Evolutionary conservation across 352 stramenopile genomes (phyloP).

Genomic region (Pythium aquatile): DNA sequence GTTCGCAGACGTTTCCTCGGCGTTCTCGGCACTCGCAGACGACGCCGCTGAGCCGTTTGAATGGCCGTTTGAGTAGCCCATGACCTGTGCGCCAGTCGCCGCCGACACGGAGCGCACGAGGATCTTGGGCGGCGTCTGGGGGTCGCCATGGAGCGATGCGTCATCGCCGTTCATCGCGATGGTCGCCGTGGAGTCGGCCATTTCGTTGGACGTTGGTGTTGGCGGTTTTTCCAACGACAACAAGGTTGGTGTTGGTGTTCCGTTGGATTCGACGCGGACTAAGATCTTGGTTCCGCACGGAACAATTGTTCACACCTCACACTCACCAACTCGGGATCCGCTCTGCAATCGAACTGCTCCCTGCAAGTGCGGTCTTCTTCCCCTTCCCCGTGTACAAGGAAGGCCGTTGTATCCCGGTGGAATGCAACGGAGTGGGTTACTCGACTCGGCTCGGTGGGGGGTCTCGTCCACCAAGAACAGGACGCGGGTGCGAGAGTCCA

Average conservation of each 20-base stretch:
- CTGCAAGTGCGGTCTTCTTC: no score
- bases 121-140: conserved; percentile 24
- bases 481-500: conserved; percentile 2
- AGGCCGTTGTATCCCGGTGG: no score
- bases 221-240: no score
- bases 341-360: no score
- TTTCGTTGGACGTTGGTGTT: not conserved
- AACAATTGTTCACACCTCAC: no score
- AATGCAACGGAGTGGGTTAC: no score
- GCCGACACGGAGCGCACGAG: conserved; percentile 28
- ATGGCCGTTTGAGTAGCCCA: conserved; percentile 19
- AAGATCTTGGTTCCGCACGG: no score
- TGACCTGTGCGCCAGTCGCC: conserved; percentile 13
- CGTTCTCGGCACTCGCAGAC: not conserved
- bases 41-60: not conserved
- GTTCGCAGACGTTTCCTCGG: not conserved
- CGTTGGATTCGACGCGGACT: not conserved
- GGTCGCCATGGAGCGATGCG: conserved; percentile 5
- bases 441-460: no score
- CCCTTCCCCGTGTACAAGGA: no score
- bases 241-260: not conserved
- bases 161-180: conserved; percentile 4
- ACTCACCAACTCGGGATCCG: no score
- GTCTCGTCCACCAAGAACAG: conserved; percentile 1
- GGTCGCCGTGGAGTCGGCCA: conserved; percentile 1